A percentile compares a stretch with the other conserved stretches of the same genome.
phyloP scores from a whole-genome alignment of 805 yeast species.

The Candida koratica region DNA sequence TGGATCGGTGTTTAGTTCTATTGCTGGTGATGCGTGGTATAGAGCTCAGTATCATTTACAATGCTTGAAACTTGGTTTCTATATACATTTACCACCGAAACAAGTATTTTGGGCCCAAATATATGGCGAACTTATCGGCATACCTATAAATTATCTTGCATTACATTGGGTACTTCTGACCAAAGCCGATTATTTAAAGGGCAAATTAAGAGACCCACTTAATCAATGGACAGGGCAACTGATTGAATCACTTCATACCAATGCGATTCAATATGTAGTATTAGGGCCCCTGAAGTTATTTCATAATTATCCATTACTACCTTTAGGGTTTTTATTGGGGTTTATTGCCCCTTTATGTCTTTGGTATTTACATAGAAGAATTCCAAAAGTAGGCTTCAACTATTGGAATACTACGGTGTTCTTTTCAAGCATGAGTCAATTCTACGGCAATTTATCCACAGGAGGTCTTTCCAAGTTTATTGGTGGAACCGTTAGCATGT shows the following conservation, averaged over 20 bases:
- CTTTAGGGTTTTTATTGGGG: slow-evolving; percentile 44
- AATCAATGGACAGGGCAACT: slow-evolving; percentile 53
- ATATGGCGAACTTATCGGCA: slow-evolving; percentile 49
- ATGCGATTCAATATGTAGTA: slow-evolving; percentile 49
- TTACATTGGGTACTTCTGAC: slow-evolving; percentile 44
- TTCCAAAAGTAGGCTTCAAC: slow-evolving; percentile 25
- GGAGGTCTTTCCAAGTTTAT: slow-evolving; percentile 46
- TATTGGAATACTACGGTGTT: slow-evolving; percentile 47
- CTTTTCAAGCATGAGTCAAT: slow-evolving; percentile 44
- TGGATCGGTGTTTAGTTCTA: slow-evolving; percentile 46
- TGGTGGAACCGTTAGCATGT: slow-evolving; percentile 48
- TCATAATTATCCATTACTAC: slow-evolving; percentile 38
- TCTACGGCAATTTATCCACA: slow-evolving; percentile 49
- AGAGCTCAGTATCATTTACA: slow-evolving; percentile 40
- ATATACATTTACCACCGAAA: slow-evolving; percentile 51
- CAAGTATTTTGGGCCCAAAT: slow-evolving; percentile 49
- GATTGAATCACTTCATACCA: slow-evolving; percentile 40
- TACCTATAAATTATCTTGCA: slow-evolving; percentile 49
- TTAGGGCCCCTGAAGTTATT: slow-evolving; percentile 47
- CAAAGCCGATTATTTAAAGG: slow-evolving; percentile 36
- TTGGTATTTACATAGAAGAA: slow-evolving; percentile 24
- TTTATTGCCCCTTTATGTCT: slow-evolving; percentile 33
- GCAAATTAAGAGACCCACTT: slow-evolving; percentile 38
- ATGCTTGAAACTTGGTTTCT: slow-evolving; percentile 44
- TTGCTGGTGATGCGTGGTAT: slow-evolving; percentile 55